phyloP scores from a whole-genome alignment of 768 basidiomycete species.

The Naganishia randhawae region DNA sequence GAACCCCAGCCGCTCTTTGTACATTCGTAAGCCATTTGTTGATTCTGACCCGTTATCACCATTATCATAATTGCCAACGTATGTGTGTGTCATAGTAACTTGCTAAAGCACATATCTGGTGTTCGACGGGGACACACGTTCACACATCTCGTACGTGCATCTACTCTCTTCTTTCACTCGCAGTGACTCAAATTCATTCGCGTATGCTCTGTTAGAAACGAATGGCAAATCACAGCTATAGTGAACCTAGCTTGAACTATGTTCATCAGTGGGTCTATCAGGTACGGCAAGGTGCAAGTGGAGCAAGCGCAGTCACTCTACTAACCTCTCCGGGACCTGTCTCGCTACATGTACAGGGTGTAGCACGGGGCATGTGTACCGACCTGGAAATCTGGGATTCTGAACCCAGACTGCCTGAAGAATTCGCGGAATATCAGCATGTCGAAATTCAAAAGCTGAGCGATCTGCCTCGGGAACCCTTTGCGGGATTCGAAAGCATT shows the following conservation, averaged over 20 bases:
- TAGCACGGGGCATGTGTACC: slow-evolving; percentile 43
- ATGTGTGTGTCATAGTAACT: slow-evolving; percentile 32
- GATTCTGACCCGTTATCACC: background rate
- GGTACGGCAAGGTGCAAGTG: background rate
- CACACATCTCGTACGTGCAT: slow-evolving; percentile 40
- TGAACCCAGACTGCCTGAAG: slow-evolving; percentile 27
- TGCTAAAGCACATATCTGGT: slow-evolving; percentile 50
- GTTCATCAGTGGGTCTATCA: slow-evolving; percentile 43
- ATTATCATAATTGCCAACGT: background rate
- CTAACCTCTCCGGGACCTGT: background rate
- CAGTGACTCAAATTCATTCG: background rate
- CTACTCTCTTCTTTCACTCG: background rate
- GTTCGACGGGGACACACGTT: slow-evolving; percentile 35
- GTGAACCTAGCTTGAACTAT: slow-evolving; percentile 38
- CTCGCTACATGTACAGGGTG: slow-evolving; percentile 18
- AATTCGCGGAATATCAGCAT: slow-evolving; percentile 18
- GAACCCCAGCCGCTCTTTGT: slow-evolving; percentile 41
- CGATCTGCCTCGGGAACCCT: slow-evolving; percentile 37
- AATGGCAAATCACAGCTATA: slow-evolving; percentile 34
- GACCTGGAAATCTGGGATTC: slow-evolving; percentile 40
- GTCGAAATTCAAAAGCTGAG: slow-evolving; percentile 30
- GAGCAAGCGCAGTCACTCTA: background rate
- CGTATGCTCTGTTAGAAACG: slow-evolving; percentile 34
- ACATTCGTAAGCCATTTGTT: slow-evolving; percentile 32
- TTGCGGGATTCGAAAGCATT: slow-evolving; percentile 41